Evolutionary conservation across 768 basidiomycete genomes (phyloP).

Genomic region (Pulveroboletus sp.): DNA sequence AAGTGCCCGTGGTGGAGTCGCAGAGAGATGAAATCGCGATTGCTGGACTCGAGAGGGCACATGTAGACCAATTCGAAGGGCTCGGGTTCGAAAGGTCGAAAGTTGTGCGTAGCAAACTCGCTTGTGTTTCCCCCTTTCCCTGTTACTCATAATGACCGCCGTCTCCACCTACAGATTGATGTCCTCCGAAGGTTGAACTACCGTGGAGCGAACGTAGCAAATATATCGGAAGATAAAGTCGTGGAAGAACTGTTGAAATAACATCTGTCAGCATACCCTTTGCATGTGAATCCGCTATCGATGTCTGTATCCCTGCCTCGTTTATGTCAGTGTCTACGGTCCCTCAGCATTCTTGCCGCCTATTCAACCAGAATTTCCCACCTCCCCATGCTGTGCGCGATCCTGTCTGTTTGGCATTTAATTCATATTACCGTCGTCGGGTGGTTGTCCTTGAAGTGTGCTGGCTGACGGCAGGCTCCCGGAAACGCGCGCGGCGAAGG

Average conservation of each 20-base stretch:
- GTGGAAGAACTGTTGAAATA: conserved; percentile 82
- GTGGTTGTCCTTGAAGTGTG: conserved; percentile 5
- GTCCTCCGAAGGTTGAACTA: conserved; percentile 87
- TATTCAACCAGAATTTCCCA: conserved; percentile 15
- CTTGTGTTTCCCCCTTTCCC: not conserved
- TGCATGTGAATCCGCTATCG: conserved; percentile 18
- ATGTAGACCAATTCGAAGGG: conserved; percentile 79
- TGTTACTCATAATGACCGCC: conserved; percentile 2
- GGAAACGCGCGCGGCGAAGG: not conserved
- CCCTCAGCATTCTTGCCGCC: conserved; percentile 12
- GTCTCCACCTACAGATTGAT: conserved; percentile 57
- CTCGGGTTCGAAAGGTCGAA: conserved; percentile 80
- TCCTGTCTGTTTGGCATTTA: conserved; percentile 1
- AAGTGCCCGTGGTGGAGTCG: conserved; percentile 26
- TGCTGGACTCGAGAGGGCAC: conserved; percentile 78
- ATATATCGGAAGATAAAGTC: conserved; percentile 77
- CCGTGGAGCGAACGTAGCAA: conserved; percentile 73
- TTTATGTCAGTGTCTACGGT: conserved; percentile 27
- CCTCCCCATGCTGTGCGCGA: conserved; percentile 7
- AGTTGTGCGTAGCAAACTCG: conserved; percentile 59
- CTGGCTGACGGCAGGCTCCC: conserved; percentile 1
- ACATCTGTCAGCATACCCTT: conserved; percentile 27
- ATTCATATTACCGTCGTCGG: conserved; percentile 6
- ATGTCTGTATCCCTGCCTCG: conserved; percentile 23
- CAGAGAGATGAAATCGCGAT: conserved; percentile 50